Conservation (phyloP, 2,329 filamentous ascomycete species). For the Camillea tinctor region DNA sequence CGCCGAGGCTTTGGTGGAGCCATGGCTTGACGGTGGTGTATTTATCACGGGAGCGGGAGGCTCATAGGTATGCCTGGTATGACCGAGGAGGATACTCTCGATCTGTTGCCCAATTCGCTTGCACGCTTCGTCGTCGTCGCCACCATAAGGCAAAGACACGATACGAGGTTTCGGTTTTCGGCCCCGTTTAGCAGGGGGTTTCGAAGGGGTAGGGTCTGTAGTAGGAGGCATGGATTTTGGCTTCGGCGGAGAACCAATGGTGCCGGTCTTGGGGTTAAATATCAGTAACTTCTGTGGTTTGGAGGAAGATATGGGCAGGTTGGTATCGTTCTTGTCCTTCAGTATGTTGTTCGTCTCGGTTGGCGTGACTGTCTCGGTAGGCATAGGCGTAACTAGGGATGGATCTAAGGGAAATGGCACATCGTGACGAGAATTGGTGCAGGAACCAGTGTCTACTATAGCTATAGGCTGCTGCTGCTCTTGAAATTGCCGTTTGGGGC, state of each 20-base stretch:
- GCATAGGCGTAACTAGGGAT: not conserved
- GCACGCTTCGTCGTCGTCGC: constrained; percentile 44
- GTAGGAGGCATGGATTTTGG: constrained; percentile 40
- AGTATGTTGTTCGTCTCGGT: not conserved
- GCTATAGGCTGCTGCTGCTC: not conserved
- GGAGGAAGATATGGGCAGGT: constrained; percentile 12
- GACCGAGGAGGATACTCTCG: constrained; percentile 54
- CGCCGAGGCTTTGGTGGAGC: not conserved
- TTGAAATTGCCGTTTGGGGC: constrained; percentile 14
- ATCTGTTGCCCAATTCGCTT: constrained; percentile 59
- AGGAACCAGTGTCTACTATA: too few species aligned
- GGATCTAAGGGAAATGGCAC: constrained; percentile 1
- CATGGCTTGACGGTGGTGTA: constrained; percentile 15
- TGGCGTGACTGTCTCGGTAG: not conserved
- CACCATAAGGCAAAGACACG: constrained; percentile 61
- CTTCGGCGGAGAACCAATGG: constrained; percentile 60
- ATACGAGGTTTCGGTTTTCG: constrained; percentile 43
- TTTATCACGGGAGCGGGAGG: constrained; percentile 10
- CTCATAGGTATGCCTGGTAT: constrained; percentile 24
- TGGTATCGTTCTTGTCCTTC: not conserved
- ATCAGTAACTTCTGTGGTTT: constrained; percentile 52
- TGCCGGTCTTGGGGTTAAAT: constrained; percentile 60
- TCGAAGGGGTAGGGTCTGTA: constrained; percentile 8
- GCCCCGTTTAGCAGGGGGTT: constrained; percentile 29
- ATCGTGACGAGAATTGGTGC: not conserved